phyloP scores from a whole-genome alignment of 192 early-diverging fungal genomes.

The Geranomyces michiganensis region DNA sequence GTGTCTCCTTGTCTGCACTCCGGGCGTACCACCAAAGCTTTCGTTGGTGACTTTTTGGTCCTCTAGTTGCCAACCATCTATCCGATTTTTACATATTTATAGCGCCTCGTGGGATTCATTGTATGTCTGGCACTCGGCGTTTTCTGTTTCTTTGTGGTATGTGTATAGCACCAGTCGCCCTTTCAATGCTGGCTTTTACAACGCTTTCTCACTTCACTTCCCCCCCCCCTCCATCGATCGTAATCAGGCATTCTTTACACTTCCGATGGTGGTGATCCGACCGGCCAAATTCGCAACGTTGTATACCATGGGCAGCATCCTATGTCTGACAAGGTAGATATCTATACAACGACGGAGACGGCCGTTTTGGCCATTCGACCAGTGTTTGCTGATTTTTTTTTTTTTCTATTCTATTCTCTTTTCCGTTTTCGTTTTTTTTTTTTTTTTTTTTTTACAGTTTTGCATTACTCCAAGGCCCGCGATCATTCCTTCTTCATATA shows the following conservation, averaged over 20 bases:
- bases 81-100: no score
- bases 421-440: constrained; percentile 24
- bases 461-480: constrained; percentile 79
- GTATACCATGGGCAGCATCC: constrained; percentile 47
- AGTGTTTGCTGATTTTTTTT: neutral
- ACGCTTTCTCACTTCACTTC: no score
- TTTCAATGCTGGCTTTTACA: no score
- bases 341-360: no score
- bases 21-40: neutral
- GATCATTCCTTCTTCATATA: constrained; percentile 79
- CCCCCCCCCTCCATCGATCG: neutral
- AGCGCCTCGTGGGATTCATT: constrained; percentile 46
- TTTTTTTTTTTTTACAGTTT: constrained; percentile 50
- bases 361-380: neutral
- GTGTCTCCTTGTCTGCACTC: neutral
- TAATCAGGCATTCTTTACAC: constrained; percentile 40
- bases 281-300: constrained; percentile 52
- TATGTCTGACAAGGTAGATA: constrained; percentile 29
- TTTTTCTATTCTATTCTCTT: constrained; percentile 50
- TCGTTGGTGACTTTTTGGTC: no score
- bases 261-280: constrained; percentile 41
- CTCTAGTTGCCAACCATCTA: no score
- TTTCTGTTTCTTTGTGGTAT: constrained; percentile 50
- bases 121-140: constrained; percentile 39
- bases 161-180: no score